Conservation (phyloP, 2,329 filamentous ascomycete species). For the Camptophora hylomeconis region DNA sequence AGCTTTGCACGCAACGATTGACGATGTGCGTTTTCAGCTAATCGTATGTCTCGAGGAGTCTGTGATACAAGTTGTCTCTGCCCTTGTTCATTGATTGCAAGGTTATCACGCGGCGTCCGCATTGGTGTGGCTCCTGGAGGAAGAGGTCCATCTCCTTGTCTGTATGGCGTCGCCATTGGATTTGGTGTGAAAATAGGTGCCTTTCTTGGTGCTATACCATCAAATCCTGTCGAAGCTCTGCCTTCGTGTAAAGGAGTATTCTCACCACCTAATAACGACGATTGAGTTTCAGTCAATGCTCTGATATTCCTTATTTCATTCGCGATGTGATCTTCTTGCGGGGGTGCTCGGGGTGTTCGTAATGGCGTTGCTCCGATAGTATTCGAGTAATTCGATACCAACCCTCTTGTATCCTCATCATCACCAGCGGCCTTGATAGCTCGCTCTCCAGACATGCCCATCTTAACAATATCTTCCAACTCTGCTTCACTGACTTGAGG, state of each 20-base stretch:
- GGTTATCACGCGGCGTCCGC: slow-evolving; percentile 76
- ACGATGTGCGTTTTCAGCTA: slow-evolving; percentile 56
- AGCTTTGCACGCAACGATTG: slow-evolving; percentile 51
- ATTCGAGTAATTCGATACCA: slow-evolving; percentile 75
- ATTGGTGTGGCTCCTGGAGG: slow-evolving; percentile 70
- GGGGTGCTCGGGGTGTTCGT: slow-evolving; percentile 77
- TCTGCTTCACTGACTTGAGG: slow-evolving; percentile 89
- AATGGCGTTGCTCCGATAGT: slow-evolving; percentile 77
- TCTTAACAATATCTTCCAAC: slow-evolving; percentile 95
- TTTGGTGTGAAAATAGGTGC: slow-evolving; percentile 85
- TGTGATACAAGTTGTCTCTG: slow-evolving; percentile 55
- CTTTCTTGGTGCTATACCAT: slow-evolving; percentile 66
- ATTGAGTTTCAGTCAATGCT: slow-evolving; percentile 84
- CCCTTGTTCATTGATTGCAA: slow-evolving; percentile 66
- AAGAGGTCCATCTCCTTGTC: slow-evolving; percentile 48
- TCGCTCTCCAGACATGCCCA: slow-evolving; percentile 86
- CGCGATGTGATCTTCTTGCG: slow-evolving; percentile 87
- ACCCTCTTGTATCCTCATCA: slow-evolving; percentile 69
- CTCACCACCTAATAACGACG: slow-evolving; percentile 82
- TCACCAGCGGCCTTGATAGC: slow-evolving; percentile 62
- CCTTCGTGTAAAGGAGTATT: slow-evolving; percentile 83
- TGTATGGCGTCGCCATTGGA: slow-evolving; percentile 80
- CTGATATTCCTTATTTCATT: slow-evolving; percentile 94
- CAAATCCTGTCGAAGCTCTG: slow-evolving; percentile 70
- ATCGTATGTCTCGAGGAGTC: slow-evolving; percentile 63